Percentiles rank a stretch among this genome's conserved stretches.
Evolutionary conservation across 352 stramenopile species (phyloP).

Genomic region (Pythium plurisporium): DNA sequence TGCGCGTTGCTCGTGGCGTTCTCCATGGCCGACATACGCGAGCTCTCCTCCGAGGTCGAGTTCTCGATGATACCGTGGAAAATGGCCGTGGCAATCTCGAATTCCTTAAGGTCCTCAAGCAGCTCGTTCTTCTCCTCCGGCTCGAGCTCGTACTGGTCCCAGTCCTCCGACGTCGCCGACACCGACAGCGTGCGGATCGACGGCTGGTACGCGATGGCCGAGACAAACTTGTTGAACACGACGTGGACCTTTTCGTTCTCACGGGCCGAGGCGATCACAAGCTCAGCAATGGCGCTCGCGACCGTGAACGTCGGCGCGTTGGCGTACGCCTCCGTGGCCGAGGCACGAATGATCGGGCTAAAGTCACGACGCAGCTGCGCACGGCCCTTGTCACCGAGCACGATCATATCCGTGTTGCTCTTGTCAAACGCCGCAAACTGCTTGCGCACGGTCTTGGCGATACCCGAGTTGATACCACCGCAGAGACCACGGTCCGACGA

Average conservation of each 20-base stretch:
- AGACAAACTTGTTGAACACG: conserved; percentile 97
- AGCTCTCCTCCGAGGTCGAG: conserved; percentile 96
- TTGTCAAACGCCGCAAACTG: conserved; percentile 62
- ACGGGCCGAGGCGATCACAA: conserved; percentile 50
- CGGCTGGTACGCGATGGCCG: conserved; percentile 94
- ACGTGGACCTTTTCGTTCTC: conserved; percentile 95
- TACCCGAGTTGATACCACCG: conserved; percentile 97
- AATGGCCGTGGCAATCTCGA: conserved; percentile 80
- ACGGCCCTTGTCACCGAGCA: conserved; percentile 97
- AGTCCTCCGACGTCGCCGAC: conserved; percentile 53
- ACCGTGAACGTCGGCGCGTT: conserved; percentile 90
- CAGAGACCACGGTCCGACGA: conserved; percentile 98
- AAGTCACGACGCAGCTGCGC: conserved; percentile 89
- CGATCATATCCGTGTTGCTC: conserved; percentile 85
- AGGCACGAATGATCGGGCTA: conserved; percentile 52
- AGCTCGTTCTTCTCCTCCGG: conserved; percentile 97
- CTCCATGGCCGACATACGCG: conserved; percentile 93
- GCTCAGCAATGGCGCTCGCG: conserved; percentile 89
- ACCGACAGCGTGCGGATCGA: conserved; percentile 81
- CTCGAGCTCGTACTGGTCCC: conserved; percentile 96
- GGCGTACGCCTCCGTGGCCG: conserved; percentile 80
- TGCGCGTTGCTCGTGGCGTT: conserved; percentile 81
- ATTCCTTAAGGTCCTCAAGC: conserved; percentile 97
- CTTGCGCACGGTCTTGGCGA: conserved; percentile 88
- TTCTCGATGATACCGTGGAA: conserved; percentile 98